A percentile compares a stretch with the other conserved stretches of the same genome.
phyloP scores from a whole-genome alignment of 306 rosid species.

The Quercus engelmannii region DNA sequence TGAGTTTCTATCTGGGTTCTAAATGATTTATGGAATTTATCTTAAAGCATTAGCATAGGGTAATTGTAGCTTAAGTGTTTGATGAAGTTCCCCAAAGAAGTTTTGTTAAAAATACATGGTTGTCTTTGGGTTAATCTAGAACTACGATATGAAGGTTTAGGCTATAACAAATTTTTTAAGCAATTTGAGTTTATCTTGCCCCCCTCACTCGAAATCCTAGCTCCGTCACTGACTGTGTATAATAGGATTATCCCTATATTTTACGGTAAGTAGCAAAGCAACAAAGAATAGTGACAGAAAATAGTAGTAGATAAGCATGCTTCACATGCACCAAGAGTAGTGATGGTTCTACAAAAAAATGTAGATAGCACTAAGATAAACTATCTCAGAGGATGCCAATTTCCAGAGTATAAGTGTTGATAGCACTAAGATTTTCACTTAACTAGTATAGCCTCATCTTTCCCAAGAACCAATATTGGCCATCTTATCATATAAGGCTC shows the following conservation, averaged over 20 bases:
- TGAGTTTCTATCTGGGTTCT: no score
- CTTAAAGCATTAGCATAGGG: no score
- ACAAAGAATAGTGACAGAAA: background rate
- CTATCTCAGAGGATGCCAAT: background rate
- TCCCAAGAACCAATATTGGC: background rate
- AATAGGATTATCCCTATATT: background rate
- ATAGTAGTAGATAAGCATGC: background rate
- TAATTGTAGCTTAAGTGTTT: no score
- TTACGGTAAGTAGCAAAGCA: background rate
- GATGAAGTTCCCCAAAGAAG: no score
- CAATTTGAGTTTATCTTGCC: no score
- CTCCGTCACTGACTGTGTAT: no score
- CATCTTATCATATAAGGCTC: background rate
- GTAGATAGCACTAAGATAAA: background rate
- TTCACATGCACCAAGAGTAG: background rate
- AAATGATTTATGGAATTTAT: no score
- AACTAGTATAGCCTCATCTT: background rate
- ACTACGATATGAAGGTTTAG: no score
- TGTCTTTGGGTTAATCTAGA: no score
- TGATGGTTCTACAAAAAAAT: background rate
- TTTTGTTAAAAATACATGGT: no score
- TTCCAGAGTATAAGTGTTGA: background rate
- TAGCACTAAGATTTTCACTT: background rate
- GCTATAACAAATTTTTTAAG: no score
- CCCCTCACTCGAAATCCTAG: no score